Evolutionary conservation across 2,329 filamentous ascomycete genomes (phyloP), one percentile per base, ranked within the genome.

Genomic region (Neopestalotiopsis sp.): DNA sequence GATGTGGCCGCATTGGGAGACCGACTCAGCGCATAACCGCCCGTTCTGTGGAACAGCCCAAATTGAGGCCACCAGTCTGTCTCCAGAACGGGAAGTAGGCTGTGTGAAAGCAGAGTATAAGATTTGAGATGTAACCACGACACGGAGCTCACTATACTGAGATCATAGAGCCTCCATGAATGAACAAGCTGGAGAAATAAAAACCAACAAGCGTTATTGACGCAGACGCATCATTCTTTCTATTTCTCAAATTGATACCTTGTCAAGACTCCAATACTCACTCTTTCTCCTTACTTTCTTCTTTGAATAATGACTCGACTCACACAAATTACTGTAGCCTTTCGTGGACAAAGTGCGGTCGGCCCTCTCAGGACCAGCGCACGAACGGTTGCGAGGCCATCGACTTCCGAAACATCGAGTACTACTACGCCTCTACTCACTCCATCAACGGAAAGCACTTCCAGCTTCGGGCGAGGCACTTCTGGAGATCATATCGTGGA

Each of bases 1-100:
- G 14, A 4, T 12, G 38, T 49, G 34, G 20, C 59, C 38, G 40
- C 20, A 64, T 64, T 32, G 38, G 59, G n/a, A 64, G 17, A 38
- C 20, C 61, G 20, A 24, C 20, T 28, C n/a, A 56, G 32, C 20
- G 42, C 42, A 40, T 63, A 65, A 65, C 62, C 62, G 62, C 62
- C 40, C 14, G 10, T 38, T 65, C 13, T 65, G 62, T 63, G 32
- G 60, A 42, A 24, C 24, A 45, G 30, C 14, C 40, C n/a, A 17
- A n/a, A 12, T 32, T 6, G 62, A 30, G 40, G 38, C 62, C 42
- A 49, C 38, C 28, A 38, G n/a, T 34, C 24, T 32, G 17, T 34
- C 6, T 58, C 2, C 40, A 13, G 34, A 3, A 9, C n/a, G 20
- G 61, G 7, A 24, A 17, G n/a, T 24, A 20, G 34, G 20, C 14